phyloP scores from a whole-genome alignment of 495 filamentous ascomycete genomes.

The Penicillium chermesinum region DNA sequence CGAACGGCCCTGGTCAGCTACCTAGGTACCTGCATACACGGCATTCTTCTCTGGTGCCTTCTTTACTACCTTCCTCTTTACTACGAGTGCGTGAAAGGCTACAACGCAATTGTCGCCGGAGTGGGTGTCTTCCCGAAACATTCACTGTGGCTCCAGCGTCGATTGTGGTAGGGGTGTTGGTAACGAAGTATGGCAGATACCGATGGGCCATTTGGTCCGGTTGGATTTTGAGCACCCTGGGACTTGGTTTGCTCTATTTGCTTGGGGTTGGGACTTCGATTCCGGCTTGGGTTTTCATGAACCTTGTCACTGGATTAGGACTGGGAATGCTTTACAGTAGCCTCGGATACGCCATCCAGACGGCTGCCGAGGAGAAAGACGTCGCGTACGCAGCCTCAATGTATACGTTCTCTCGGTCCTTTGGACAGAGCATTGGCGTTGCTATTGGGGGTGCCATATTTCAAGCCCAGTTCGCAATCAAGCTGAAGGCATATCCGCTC shows the following conservation, averaged over 20 bases:
- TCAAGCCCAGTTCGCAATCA: constrained; percentile 17
- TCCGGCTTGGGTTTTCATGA: constrained; percentile 34
- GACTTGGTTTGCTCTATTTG: constrained; percentile 31
- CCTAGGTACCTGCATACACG: constrained; percentile 31
- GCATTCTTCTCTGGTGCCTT: constrained; percentile 40
- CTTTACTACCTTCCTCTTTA: constrained; percentile 44
- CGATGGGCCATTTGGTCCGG: constrained; percentile 39
- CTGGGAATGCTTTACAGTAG: constrained; percentile 37
- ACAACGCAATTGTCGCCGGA: constrained; percentile 35
- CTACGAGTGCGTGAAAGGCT: constrained; percentile 46
- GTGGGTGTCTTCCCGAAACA: constrained; percentile 41
- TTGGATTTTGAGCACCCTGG: constrained; percentile 39
- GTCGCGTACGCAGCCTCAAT: constrained; percentile 36
- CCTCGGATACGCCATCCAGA: constrained; percentile 36
- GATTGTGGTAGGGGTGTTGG: constrained; percentile 36
- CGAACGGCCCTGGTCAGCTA: constrained; percentile 37
- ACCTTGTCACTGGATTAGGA: constrained; percentile 35
- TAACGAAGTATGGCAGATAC: constrained; percentile 38
- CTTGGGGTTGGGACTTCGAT: constrained; percentile 28
- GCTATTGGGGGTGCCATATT: constrained; percentile 41
- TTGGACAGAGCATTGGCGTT: constrained; percentile 43
- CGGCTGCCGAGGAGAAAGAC: constrained; percentile 26
- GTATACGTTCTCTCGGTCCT: constrained; percentile 40
- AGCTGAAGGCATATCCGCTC: constrained; percentile 31
- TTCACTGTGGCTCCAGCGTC: constrained; percentile 44